Evolutionary conservation across 371 early-diverging fungal genomes (phyloP), one percentile per base, ranked within the genome.

Genomic region (Rhizopus arrhizus): DNA sequence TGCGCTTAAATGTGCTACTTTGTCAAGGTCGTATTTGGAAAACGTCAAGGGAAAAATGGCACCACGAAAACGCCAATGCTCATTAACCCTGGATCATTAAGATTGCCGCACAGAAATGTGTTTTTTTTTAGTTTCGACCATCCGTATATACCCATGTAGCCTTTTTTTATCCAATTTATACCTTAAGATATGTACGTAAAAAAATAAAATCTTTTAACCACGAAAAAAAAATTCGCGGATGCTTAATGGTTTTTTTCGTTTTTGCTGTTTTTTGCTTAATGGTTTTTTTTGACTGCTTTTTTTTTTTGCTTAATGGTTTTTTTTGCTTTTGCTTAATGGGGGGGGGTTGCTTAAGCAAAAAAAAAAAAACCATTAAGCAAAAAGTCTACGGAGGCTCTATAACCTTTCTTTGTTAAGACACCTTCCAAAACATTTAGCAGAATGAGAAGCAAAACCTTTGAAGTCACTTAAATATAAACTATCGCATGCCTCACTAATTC

Each of bases 11-110:
- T 56, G 56, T 43, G 43, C 43, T n/a, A n/a, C n/a, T n/a, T n/a
- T n/a, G n/a, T n/a, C n/a, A n/a, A n/a, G n/a, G n/a, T n/a, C n/a
- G n/a, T 46, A 56, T 46, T 56, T 56, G 54, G 54, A 54, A 54
- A 42, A 54, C 16, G 43, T 56, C 56, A 56, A 56, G 56, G 46
- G 45, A 46, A 56, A 56, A 45, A 56, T 56, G 45, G 43, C 56
- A 56, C 45, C 45, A 56, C 43, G 45, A 56, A 56, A 56, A 43
- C 56, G 45, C 43, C 46, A 42, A 31, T 56, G 45, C 46, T 46
- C 43, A 56, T 56, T 56, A 56, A 45, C 43, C 56, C 43, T 56
- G 56, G 56, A 43, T 46, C 56, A 46, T 46, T 46, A 56, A 45
- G 46, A 56, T 45, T 38, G 54, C 41, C 54, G 41, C 54, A 52